Evolutionary conservation across 23 red algal genomes (phyloP).

Genomic region (Gracilaria gracilis): DNA sequence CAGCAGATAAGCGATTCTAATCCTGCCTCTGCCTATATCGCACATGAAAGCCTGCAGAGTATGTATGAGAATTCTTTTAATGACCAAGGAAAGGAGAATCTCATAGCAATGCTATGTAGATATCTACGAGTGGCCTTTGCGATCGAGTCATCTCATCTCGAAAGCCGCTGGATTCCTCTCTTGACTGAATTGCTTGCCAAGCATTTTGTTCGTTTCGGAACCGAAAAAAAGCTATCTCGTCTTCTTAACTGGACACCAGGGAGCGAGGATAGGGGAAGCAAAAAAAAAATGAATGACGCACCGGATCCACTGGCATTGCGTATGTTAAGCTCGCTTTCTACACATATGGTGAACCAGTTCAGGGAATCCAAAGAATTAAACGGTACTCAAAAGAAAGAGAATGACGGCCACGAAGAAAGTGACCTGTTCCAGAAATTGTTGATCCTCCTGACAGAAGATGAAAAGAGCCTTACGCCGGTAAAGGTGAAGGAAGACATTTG

Average conservation of each 20-base stretch:
- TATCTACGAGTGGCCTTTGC: conserved; percentile 3
- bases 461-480: background rate
- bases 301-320: background rate
- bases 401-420: background rate
- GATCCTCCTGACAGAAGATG: background rate
- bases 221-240: conserved; percentile 2
- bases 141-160: background rate
- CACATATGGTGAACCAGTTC: background rate
- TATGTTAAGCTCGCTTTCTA: background rate
- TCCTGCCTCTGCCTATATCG: conserved; percentile 16
- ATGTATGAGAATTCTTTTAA: conserved; percentile 4
- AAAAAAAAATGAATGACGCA: background rate
- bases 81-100: background rate
- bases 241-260: background rate
- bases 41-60: conserved; percentile 11
- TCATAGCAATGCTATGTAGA: background rate
- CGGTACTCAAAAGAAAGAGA: background rate
- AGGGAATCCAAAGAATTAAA: background rate
- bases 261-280: background rate
- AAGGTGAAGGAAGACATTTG: background rate
- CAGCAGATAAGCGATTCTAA: conserved; percentile 9
- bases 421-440: background rate
- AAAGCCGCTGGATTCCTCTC: conserved; percentile 51
- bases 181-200: conserved; percentile 21
- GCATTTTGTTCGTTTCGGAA: background rate